phyloP scores from a whole-genome alignment of 768 basidiomycete species.

The Phlebiopsis flavidoalba region DNA sequence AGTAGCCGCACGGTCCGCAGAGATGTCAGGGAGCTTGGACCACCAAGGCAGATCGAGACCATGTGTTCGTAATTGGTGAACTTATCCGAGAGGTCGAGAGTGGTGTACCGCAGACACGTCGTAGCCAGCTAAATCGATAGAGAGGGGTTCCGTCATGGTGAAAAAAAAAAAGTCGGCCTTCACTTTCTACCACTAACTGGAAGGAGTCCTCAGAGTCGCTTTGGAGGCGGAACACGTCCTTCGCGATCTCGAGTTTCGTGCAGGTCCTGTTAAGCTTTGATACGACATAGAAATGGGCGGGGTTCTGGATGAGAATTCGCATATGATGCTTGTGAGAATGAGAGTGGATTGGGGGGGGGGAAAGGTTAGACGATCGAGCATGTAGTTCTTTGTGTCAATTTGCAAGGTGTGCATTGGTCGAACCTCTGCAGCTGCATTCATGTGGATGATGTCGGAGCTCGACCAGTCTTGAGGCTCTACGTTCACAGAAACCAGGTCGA shows the following conservation, averaged over 20 bases:
- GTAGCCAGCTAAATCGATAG: background rate
- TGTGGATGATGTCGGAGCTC: background rate
- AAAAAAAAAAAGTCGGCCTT: background rate
- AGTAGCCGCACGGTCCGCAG: background rate
- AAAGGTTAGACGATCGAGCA: background rate
- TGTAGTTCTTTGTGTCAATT: background rate
- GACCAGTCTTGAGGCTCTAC: background rate
- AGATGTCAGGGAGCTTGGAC: background rate
- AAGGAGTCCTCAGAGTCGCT: background rate
- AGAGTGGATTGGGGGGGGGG: background rate
- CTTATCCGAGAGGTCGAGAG: background rate
- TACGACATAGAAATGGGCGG: background rate
- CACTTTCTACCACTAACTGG: background rate
- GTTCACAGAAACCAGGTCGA: background rate
- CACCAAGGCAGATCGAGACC: background rate
- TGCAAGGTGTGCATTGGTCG: background rate
- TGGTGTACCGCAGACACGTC: background rate
- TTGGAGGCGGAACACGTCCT: background rate
- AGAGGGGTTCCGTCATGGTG: background rate
- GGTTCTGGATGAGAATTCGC: background rate
- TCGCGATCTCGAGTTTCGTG: background rate
- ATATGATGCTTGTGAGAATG: background rate
- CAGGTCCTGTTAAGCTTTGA: background rate
- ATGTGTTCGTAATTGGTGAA: background rate
- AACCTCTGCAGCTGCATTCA: background rate